A percentile compares a stretch with the other conserved stretches of the same genome.
Evolutionary conservation across 2,329 filamentous ascomycete genomes (phyloP).

Genomic region (Ascochyta viciae-villosae): DNA sequence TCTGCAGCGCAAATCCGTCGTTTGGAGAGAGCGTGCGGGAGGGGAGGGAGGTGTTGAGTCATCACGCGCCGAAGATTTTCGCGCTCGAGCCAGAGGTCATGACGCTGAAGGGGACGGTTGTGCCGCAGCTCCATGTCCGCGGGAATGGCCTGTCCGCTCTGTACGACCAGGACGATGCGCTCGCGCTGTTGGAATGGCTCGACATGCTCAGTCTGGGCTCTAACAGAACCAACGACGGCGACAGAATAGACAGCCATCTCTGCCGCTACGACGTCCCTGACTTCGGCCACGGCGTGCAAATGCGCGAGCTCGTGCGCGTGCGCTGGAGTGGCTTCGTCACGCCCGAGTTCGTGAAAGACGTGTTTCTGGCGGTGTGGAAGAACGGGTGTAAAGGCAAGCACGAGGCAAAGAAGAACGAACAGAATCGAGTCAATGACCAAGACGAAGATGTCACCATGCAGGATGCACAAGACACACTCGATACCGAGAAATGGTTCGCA

Average conservation of each 20-base stretch:
- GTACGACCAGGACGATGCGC: slow-evolving; percentile 67
- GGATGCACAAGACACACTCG: slow-evolving; percentile 8
- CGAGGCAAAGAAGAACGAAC: slow-evolving; percentile 12
- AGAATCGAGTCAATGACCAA: not conserved
- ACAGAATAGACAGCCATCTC: slow-evolving; percentile 72
- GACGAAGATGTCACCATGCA: slow-evolving; percentile 23
- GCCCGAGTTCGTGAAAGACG: slow-evolving; percentile 39
- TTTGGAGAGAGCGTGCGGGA: slow-evolving; percentile 32
- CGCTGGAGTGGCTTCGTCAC: slow-evolving; percentile 55
- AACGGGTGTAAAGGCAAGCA: slow-evolving; percentile 26
- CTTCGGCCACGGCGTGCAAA: slow-evolving; percentile 24
- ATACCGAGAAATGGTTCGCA: slow-evolving; percentile 36
- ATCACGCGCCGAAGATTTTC: slow-evolving; percentile 43
- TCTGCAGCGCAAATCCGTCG: slow-evolving; percentile 64
- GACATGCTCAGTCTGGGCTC: slow-evolving; percentile 71
- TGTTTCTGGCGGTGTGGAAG: slow-evolving; percentile 37
- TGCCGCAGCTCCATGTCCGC: slow-evolving; percentile 37
- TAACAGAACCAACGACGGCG: slow-evolving; percentile 64
- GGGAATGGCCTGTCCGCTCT: slow-evolving; percentile 39
- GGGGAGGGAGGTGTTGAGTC: slow-evolving; percentile 34
- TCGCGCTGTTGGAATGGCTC: slow-evolving; percentile 76
- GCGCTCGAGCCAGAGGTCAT: slow-evolving; percentile 32
- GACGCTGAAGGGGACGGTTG: slow-evolving; percentile 30
- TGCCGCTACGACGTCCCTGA: slow-evolving; percentile 70
- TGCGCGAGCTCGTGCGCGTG: slow-evolving; percentile 43